Percentiles rank a stretch among this genome's conserved stretches.
Conservation (phyloP, 305 asterid species). For the Coffea humblotiana region DNA sequence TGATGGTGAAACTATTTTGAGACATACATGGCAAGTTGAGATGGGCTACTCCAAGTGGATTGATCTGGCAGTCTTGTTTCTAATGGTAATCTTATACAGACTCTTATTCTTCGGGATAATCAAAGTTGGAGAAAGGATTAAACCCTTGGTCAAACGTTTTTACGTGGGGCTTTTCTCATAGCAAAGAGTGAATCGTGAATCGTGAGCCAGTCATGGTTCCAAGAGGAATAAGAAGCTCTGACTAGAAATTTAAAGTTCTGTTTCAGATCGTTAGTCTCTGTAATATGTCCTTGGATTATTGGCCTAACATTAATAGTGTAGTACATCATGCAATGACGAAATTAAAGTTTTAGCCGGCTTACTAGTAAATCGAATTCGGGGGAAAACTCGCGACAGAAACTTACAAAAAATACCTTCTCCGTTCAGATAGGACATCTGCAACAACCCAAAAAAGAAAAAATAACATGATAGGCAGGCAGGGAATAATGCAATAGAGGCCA, state of each 20-base stretch:
- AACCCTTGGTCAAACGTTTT: conserved; percentile 7
- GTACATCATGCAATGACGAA: neutral
- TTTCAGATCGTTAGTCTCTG: too few species aligned
- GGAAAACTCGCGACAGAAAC: too few species aligned
- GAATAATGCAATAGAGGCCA: too few species aligned
- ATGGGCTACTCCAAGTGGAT: conserved; percentile 60
- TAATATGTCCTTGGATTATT: too few species aligned
- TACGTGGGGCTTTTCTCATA: neutral
- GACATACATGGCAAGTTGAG: conserved; percentile 48
- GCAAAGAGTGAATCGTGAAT: neutral
- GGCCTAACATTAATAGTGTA: neutral
- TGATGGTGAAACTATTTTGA: conserved; percentile 50
- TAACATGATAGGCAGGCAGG: too few species aligned
- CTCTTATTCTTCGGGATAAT: conserved; percentile 37
- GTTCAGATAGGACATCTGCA: too few species aligned
- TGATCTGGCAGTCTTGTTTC: conserved; percentile 48
- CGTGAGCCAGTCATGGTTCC: too few species aligned
- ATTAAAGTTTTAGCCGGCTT: neutral
- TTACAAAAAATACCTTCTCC: too few species aligned
- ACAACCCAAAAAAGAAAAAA: too few species aligned
- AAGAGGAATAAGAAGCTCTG: too few species aligned
- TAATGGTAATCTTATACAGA: conserved; percentile 49
- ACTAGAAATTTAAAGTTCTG: too few species aligned
- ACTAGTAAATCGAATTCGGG: neutral
- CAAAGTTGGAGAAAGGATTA: conserved; percentile 39